These are phyloP conservation scores for Trypanosoma cruzi DNA, from an alignment of 208 protist species.

Conservation along the genomic window DNA sequence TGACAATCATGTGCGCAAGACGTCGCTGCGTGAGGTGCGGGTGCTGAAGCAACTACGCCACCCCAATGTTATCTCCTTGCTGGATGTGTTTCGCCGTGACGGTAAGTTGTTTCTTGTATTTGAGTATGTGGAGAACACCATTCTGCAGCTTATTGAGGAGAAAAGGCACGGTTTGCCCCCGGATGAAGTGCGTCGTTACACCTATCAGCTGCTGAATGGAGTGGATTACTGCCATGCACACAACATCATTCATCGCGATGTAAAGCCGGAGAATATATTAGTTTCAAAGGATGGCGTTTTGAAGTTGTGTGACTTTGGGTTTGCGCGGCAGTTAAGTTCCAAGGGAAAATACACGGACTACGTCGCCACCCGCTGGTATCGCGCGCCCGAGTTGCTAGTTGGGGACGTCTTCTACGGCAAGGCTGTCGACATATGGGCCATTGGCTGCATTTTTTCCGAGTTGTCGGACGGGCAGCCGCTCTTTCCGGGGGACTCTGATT, in stretches of 20 bases:
- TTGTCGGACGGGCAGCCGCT: constrained; percentile 93
- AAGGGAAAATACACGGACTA: constrained; percentile 87
- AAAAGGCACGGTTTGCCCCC: constrained; percentile 92
- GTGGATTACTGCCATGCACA: constrained; percentile 94
- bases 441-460: constrained; percentile 98
- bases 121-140: constrained; percentile 94
- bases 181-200: constrained; percentile 94
- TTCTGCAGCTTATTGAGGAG: constrained; percentile 95
- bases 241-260: constrained; percentile 92
- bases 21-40: constrained; percentile 98
- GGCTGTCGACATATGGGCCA: constrained; percentile 99
- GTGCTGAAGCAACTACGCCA: constrained; percentile 91
- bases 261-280: constrained; percentile 94
- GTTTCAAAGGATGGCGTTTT: constrained; percentile 94
- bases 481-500: constrained; percentile 95
- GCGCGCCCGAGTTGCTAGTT: constrained; percentile 98
- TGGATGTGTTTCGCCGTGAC: constrained; percentile 97
- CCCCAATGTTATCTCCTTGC: constrained; percentile 92
- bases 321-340: constrained; percentile 91
- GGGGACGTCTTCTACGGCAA: constrained; percentile 95
- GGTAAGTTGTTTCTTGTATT: constrained; percentile 98
- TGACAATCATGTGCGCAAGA: constrained; percentile 91
- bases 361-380: constrained; percentile 98
- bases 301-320: constrained; percentile 98
- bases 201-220: constrained; percentile 96